Evolutionary conservation across 768 basidiomycete species (phyloP).

Genomic region (Lyophyllum shimeji): DNA sequence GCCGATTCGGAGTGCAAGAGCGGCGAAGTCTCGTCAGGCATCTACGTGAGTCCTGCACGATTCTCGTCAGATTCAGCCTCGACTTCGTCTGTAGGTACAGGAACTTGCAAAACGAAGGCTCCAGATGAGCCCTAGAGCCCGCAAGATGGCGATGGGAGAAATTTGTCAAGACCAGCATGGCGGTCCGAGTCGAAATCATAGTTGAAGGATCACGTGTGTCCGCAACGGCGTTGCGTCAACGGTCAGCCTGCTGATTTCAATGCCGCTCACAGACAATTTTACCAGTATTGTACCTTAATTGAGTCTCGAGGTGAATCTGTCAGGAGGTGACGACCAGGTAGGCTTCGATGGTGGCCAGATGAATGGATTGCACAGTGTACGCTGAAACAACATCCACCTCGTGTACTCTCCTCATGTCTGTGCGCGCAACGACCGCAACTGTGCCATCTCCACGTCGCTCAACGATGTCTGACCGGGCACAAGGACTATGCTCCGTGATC

Average conservation of each 20-base stretch:
- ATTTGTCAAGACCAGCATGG: not conserved
- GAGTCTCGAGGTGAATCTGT: too few species aligned
- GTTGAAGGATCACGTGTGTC: slow-evolving; percentile 2
- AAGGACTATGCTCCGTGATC: slow-evolving; percentile 3
- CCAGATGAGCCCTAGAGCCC: not conserved
- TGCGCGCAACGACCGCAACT: slow-evolving; percentile 31
- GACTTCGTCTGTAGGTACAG: not conserved
- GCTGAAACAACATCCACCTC: not conserved
- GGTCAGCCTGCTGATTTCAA: too few species aligned
- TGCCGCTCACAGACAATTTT: too few species aligned
- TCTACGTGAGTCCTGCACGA: slow-evolving; percentile 6
- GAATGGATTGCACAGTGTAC: not conserved
- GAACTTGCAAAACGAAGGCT: not conserved
- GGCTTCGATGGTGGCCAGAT: too few species aligned
- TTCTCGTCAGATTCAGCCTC: not conserved
- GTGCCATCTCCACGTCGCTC: slow-evolving; percentile 31
- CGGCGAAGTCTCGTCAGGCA: slow-evolving; percentile 35
- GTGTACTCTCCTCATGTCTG: not conserved
- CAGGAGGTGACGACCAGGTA: too few species aligned
- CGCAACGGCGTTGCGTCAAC: not conserved
- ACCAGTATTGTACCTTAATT: too few species aligned
- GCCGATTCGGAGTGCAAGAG: slow-evolving; percentile 21
- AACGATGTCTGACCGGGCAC: slow-evolving; percentile 15
- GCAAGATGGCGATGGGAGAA: not conserved
- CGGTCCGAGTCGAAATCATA: not conserved